phyloP scores from a whole-genome alignment of 805 yeast genomes.

The Candida corydali region DNA sequence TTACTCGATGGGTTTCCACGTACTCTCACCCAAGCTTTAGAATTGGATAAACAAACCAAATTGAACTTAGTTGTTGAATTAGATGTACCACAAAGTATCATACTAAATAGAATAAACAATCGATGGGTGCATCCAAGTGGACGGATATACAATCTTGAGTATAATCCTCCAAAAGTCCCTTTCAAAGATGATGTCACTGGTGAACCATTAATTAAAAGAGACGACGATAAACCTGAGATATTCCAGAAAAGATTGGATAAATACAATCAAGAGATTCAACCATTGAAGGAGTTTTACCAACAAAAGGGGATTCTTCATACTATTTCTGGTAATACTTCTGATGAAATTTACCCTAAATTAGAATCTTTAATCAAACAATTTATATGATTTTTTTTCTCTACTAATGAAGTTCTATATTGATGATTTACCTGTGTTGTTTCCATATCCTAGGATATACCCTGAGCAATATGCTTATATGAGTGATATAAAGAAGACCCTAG shows the following conservation, averaged over 20 bases:
- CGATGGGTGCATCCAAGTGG: constrained; percentile 88
- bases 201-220: constrained; percentile 73
- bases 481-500: constrained; percentile 87
- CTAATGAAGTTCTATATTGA: constrained; percentile 85
- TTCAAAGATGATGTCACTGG: constrained; percentile 89
- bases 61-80: constrained; percentile 81
- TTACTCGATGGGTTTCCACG: constrained; percentile 92
- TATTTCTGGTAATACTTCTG: constrained; percentile 77
- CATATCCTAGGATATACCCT: constrained; percentile 95
- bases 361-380: constrained; percentile 14
- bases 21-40: constrained; percentile 66
- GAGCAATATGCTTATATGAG: constrained; percentile 98
- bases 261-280: constrained; percentile 56
- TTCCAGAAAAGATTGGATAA: constrained; percentile 63
- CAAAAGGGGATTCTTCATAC: constrained; percentile 41
- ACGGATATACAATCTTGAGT: constrained; percentile 77
- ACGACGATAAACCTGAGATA: constrained; percentile 77
- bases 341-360: constrained; percentile 75
- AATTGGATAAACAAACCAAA: constrained; percentile 43
- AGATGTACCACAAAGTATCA: constrained; percentile 81
- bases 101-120: constrained; percentile 75
- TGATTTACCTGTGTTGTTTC: constrained; percentile 92
- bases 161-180: constrained; percentile 82
- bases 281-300: constrained; percentile 61
- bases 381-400: too few relatives aligned